Conservation (phyloP, 441 rosid species). For the Aquilaria agallochum region DNA sequence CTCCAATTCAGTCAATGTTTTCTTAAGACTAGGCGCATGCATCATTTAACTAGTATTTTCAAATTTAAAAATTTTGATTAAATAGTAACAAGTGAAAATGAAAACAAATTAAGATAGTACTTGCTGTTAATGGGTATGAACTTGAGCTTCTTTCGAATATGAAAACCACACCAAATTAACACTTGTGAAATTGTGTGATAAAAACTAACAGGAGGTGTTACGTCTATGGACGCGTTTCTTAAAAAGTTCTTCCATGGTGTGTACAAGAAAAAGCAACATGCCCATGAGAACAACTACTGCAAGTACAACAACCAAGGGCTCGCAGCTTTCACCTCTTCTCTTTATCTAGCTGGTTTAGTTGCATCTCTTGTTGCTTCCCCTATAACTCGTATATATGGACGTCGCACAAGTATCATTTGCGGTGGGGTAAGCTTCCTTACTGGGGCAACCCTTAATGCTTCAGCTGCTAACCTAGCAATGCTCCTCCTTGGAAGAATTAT, state of each 20-base stretch:
- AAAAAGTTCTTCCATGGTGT: conserved; percentile 63
- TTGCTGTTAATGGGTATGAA: too few relatives aligned
- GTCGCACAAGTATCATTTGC: conserved; percentile 68
- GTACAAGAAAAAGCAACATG: conserved; percentile 57
- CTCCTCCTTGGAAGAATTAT: conserved; percentile 78
- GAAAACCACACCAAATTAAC: too few relatives aligned
- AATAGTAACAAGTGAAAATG: too few relatives aligned
- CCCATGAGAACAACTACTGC: conserved; percentile 90
- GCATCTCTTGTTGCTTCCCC: conserved; percentile 80
- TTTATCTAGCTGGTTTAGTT: conserved; percentile 83
- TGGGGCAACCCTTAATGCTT: conserved; percentile 71
- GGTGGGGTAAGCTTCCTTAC: conserved; percentile 80
- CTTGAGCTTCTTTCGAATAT: too few relatives aligned
- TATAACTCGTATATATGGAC: conserved; percentile 69
- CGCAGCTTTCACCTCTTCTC: conserved; percentile 87
- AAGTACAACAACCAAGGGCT: conserved; percentile 75
- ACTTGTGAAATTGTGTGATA: neutral
- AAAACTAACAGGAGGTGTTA: conserved; percentile 70
- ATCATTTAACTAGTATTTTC: too few relatives aligned
- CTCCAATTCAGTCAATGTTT: too few relatives aligned
- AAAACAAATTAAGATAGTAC: too few relatives aligned
- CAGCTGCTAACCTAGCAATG: conserved; percentile 67
- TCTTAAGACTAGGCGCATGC: too few relatives aligned
- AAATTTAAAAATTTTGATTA: too few relatives aligned
- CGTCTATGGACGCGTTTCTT: conserved; percentile 84